These are phyloP conservation scores for Metschnikowia baotianmanensis DNA, from an alignment of 805 yeast genomes.

Conservation along the genomic window DNA sequence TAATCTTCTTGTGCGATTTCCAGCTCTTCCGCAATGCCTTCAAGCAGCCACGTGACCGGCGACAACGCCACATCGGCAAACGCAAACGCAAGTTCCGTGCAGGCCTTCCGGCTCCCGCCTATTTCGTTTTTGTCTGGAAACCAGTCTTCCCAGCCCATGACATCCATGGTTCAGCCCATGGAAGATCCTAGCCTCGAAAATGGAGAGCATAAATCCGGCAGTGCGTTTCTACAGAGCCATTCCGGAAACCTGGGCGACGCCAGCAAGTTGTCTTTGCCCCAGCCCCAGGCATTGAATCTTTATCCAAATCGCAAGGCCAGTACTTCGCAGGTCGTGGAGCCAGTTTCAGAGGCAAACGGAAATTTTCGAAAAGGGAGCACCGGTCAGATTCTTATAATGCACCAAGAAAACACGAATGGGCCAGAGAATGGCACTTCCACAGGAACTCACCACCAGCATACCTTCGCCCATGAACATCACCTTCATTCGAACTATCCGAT, in stretches of 20 bases:
- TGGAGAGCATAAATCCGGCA: neutral
- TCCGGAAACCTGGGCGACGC: neutral
- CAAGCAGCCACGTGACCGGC: neutral
- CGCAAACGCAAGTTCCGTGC: no score
- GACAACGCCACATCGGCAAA: no score
- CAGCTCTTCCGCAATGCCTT: neutral
- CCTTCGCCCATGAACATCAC: no score
- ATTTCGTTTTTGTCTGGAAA: conserved; percentile 28
- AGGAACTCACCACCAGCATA: no score
- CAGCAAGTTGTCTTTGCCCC: conserved; percentile 4
- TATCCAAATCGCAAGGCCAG: conserved; percentile 1
- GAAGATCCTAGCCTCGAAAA: neutral
- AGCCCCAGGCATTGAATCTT: conserved; percentile 10
- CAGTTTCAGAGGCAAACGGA: neutral
- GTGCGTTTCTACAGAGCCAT: neutral
- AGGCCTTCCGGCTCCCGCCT: conserved; percentile 23
- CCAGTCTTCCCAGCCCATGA: conserved; percentile 4
- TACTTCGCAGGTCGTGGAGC: neutral
- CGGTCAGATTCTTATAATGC: no score
- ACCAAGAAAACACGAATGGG: no score
- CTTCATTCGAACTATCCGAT: no score
- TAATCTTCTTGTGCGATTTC: no score
- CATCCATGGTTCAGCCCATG: conserved; percentile 9
- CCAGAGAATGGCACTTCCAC: no score
- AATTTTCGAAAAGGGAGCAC: no score